Percentiles rank a stretch among this genome's conserved stretches.
phyloP scores from a whole-genome alignment of 805 yeast species.

The Candida vartiovaarae region DNA sequence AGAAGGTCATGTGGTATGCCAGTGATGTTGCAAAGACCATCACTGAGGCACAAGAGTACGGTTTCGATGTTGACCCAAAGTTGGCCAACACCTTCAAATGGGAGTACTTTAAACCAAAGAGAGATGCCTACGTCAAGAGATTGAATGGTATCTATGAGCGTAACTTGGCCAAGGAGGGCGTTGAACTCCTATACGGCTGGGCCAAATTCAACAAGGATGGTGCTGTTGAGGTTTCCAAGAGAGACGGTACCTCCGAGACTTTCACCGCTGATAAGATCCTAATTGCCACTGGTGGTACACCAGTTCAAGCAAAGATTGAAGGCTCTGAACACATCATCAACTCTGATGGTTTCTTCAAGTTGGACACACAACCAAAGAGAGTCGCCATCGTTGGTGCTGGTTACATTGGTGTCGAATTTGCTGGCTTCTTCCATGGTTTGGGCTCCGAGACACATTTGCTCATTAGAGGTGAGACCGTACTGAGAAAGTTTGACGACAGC shows the following conservation, averaged over 20 bases:
- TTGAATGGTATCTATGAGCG: slow-evolving; percentile 91
- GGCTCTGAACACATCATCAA: slow-evolving; percentile 82
- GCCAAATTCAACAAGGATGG: slow-evolving; percentile 70
- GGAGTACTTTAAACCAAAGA: slow-evolving; percentile 71
- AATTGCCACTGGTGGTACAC: slow-evolving; percentile 91
- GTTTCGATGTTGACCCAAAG: slow-evolving; percentile 57
- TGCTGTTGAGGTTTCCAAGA: slow-evolving; percentile 68
- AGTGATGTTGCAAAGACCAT: slow-evolving; percentile 78
- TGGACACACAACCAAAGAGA: slow-evolving; percentile 77
- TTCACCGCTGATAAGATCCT: slow-evolving; percentile 79
- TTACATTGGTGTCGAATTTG: slow-evolving; percentile 90
- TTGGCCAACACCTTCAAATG: slow-evolving; percentile 66
- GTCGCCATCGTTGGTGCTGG: slow-evolving; percentile 98
- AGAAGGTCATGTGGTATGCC: slow-evolving; percentile 98
- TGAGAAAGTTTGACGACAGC: slow-evolving; percentile 79
- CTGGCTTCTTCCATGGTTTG: slow-evolving; percentile 88
- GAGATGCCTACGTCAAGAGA: slow-evolving; percentile 86
- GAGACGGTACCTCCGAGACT: slow-evolving; percentile 46
- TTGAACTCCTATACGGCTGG: slow-evolving; percentile 79
- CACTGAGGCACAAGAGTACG: slow-evolving; percentile 74
- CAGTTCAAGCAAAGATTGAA: slow-evolving; percentile 64
- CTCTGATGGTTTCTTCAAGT: slow-evolving; percentile 85
- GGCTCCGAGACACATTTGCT: slow-evolving; percentile 83
- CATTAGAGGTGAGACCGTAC: slow-evolving; percentile 85
- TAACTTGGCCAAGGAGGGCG: slow-evolving; percentile 83